Percentiles rank a stretch among this genome's conserved stretches.
Evolutionary conservation across 2,329 filamentous ascomycete species (phyloP).

Genomic region (Pseudocercospora fijiensis): DNA sequence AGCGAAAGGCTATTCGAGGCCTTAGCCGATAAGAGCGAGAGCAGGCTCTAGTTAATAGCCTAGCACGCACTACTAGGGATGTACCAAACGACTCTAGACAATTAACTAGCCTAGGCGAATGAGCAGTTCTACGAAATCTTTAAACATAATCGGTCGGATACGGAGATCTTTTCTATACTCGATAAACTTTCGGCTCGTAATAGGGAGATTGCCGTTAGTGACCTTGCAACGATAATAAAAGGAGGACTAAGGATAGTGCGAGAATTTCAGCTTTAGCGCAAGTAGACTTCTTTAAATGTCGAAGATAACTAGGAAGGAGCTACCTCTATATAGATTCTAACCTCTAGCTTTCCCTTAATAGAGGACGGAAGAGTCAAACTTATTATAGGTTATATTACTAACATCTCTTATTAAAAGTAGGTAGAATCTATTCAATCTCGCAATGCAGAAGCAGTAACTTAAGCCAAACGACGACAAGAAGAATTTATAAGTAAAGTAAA

Average conservation of each 20-base stretch:
- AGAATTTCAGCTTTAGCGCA: slow-evolving; percentile 24
- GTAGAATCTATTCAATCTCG: slow-evolving; percentile 29
- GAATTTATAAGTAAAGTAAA: too few relatives aligned
- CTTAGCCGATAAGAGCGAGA: slow-evolving; percentile 25
- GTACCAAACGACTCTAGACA: slow-evolving; percentile 35
- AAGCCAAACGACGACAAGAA: slow-evolving; percentile 35
- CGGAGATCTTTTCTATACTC: slow-evolving; percentile 4
- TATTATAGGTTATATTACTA: slow-evolving; percentile 28
- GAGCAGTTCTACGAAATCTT: slow-evolving; percentile 34
- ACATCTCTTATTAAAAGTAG: slow-evolving; percentile 36
- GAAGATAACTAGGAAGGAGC: slow-evolving; percentile 3
- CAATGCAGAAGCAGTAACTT: slow-evolving; percentile 19
- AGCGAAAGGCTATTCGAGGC: not conserved
- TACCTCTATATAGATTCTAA: slow-evolving; percentile 24
- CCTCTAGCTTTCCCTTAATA: slow-evolving; percentile 19
- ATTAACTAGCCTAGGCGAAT: slow-evolving; percentile 42
- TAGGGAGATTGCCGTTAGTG: slow-evolving; percentile 3
- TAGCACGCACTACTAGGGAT: slow-evolving; percentile 43
- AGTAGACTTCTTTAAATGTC: slow-evolving; percentile 20
- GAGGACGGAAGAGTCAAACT: slow-evolving; percentile 26
- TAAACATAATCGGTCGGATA: slow-evolving; percentile 21
- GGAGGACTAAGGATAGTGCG: slow-evolving; percentile 10
- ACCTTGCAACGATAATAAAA: slow-evolving; percentile 10
- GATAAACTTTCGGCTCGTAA: not conserved
- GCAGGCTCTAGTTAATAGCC: slow-evolving; percentile 42